Evolutionary conservation across 169 alveolate genomes (phyloP).

Genomic region (Babesia gibsoni): DNA sequence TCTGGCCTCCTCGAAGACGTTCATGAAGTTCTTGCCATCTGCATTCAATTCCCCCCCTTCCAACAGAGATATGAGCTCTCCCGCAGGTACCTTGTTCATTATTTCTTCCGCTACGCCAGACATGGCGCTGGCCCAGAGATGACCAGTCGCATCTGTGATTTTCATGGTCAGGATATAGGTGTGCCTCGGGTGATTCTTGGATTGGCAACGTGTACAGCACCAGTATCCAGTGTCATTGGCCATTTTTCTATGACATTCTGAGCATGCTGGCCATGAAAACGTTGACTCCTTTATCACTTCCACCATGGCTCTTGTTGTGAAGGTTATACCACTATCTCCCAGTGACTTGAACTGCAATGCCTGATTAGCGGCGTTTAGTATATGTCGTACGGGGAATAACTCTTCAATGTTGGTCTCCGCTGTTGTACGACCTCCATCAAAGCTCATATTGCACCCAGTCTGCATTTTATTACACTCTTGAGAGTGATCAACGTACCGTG

Average conservation of each 20-base stretch:
- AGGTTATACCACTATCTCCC: conserved; percentile 43
- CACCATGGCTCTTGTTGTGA: conserved; percentile 52
- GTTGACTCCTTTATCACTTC: conserved; percentile 51
- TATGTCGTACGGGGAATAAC: conserved; percentile 48
- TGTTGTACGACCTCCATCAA: conserved; percentile 44
- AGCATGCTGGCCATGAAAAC: conserved; percentile 71
- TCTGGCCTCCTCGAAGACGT: conserved; percentile 63
- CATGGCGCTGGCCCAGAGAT: conserved; percentile 70
- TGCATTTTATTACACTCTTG: conserved; percentile 20
- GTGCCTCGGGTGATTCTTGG: conserved; percentile 60
- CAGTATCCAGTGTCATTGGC: conserved; percentile 36
- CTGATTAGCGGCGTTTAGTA: conserved; percentile 50
- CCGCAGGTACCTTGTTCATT: conserved; percentile 46
- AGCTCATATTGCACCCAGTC: conserved; percentile 53
- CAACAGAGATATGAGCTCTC: conserved; percentile 17
- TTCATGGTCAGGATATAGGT: conserved; percentile 66
- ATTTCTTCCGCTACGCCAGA: conserved; percentile 62
- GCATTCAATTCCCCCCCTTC: conserved; percentile 29
- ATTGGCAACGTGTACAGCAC: conserved; percentile 69
- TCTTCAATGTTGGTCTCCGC: conserved; percentile 55
- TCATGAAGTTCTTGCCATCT: conserved; percentile 46
- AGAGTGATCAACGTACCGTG: conserved; percentile 32
- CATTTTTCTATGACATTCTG: conserved; percentile 72
- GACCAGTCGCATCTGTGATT: conserved; percentile 67
- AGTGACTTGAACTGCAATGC: conserved; percentile 56